Evolutionary conservation across 129 eudicot species (phyloP), one percentile per base, ranked within the genome.

Genomic region (Lonicera japonica): DNA sequence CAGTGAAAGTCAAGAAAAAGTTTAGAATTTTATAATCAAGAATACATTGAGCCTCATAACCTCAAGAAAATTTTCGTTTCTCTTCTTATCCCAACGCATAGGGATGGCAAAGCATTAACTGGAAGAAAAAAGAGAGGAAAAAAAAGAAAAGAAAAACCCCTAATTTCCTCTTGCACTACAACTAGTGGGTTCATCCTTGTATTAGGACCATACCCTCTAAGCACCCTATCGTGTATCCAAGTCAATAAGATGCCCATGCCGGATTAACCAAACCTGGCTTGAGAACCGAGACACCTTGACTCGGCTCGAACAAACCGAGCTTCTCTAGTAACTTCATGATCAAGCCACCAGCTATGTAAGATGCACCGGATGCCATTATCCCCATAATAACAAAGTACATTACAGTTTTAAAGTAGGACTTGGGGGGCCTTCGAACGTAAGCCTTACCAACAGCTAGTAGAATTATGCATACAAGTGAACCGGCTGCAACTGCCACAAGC

Each of bases 361-460:
- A 81, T 51, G 65, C 85, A 21, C 96, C 98, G 0, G 95, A 80
- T 39, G 64, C 90, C 84, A 66, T 67, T 12, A 91, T 17, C 58
- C 88, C 96, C 64, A 87, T 47, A 52, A 63, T 11, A 15, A 87
- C 67, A 58, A 75, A 81, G 65, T 70, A 73, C 5, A 40, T 2
- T 4, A 87, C 57, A 0, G 96, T 83, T 60, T 82, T 75, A 3
- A 71, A 21, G 64, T 87, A 87, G 10, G 79, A 63, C 66, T 78
- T 82, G 13, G 67, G 85, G 21, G 83, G 76, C 20, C 74, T 69
- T 77, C 65, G 82, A 34, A 67, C 78, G 54, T 84, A 79, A 11
- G 86, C 90, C 77, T 78, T 87, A 56, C 79, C 98, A 1, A 68
- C 53, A 1, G 96, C 83, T 54, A 91, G 77, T 53, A 73, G 16